Evolutionary conservation across 805 yeast species (phyloP).

Genomic region (Yarrowia porcina): DNA sequence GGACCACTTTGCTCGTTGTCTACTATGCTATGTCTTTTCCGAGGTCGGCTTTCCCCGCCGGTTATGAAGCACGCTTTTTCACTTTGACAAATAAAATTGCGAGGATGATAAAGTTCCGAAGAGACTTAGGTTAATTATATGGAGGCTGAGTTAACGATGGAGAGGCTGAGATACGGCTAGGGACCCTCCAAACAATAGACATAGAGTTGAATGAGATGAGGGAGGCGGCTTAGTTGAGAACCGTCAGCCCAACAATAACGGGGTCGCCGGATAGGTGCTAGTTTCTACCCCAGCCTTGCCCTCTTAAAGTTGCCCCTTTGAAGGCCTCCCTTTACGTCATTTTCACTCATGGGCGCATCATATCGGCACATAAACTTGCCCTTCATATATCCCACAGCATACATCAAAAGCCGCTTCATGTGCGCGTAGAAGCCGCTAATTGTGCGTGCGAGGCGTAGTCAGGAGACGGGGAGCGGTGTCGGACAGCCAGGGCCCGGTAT

Average conservation of each 20-base stretch:
- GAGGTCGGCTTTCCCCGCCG: conserved; percentile 23
- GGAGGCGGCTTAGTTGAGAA: background rate
- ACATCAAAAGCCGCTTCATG: conserved; percentile 15
- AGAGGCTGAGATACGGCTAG: conserved; percentile 16
- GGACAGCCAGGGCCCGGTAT: background rate
- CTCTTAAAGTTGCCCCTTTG: background rate
- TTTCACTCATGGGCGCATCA: background rate
- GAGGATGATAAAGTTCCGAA: conserved; percentile 3
- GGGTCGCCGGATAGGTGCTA: background rate
- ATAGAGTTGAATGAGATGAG: background rate
- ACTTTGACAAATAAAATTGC: background rate
- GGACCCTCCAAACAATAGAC: background rate
- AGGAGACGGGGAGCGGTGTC: background rate
- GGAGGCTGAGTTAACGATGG: background rate
- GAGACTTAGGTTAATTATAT: background rate
- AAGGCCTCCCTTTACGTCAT: background rate
- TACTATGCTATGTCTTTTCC: background rate
- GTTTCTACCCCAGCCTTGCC: background rate
- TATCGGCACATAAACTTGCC: conserved; percentile 8
- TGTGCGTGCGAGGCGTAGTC: conserved; percentile 1
- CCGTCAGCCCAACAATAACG: background rate
- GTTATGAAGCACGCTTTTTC: background rate
- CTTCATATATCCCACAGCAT: conserved; percentile 2
- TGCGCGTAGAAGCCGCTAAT: conserved; percentile 13
- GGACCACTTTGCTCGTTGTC: background rate